Evolutionary conservation across 129 eudicot genomes (phyloP).

Genomic region (Saposhnikovia divaricata): DNA sequence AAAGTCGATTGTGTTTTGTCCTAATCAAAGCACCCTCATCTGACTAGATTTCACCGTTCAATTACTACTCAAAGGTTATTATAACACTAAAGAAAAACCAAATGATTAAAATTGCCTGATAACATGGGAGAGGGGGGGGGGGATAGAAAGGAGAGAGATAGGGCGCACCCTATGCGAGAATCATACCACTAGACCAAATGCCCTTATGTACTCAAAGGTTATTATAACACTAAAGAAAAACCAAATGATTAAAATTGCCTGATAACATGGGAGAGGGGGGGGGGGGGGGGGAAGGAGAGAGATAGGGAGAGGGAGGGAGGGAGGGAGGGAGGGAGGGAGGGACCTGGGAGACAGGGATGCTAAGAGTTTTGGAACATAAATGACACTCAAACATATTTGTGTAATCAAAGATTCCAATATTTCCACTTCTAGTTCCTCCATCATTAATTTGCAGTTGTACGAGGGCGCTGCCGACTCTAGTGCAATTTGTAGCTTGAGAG

Average conservation of each 20-base stretch:
- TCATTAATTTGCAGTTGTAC: too few species aligned
- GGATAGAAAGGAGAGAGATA: neutral
- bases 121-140: neutral
- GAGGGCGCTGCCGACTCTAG: neutral
- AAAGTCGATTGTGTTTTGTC: neutral
- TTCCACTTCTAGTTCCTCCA: neutral
- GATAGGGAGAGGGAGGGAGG: conserved; percentile 41
- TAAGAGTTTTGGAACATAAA: conserved; percentile 49
- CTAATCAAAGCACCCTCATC: neutral
- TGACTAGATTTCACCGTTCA: neutral
- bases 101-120: neutral
- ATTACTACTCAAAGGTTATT: too few species aligned
- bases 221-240: neutral
- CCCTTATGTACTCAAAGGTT: too few species aligned
- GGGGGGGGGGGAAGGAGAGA: neutral
- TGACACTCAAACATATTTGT: conserved; percentile 75
- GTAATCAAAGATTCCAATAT: conserved; percentile 34
- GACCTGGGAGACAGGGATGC: conserved; percentile 67
- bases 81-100: neutral
- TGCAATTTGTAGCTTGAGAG: neutral
- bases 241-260: neutral
- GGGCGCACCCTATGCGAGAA: too few species aligned
- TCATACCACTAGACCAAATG: too few species aligned
- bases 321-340: neutral
- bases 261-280: neutral